These are phyloP conservation scores for Apophysomyces trapeziformis DNA, from an alignment of 371 early-diverging fungal genomes.

Conservation along the genomic window DNA sequence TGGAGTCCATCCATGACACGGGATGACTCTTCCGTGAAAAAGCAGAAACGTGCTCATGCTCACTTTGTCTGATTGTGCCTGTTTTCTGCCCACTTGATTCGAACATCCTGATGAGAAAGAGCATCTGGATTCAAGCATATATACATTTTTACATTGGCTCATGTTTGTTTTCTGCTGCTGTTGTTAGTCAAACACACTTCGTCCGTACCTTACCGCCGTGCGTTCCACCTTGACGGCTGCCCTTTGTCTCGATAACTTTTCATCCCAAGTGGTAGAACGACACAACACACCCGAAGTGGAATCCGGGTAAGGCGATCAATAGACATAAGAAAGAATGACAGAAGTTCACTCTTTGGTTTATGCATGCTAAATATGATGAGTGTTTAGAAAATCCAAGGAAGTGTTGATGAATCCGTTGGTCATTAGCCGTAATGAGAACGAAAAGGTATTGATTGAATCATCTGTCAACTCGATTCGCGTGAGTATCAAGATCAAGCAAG, in stretches of 20 bases:
- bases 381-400: slow-evolving; percentile 72
- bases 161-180: neutral
- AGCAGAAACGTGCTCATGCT: too few relatives aligned
- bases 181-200: slow-evolving; percentile 92
- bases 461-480: slow-evolving; percentile 95
- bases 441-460: slow-evolving; percentile 91
- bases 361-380: slow-evolving; percentile 7
- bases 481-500: slow-evolving; percentile 96
- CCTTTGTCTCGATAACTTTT: slow-evolving; percentile 95
- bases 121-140: neutral
- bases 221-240: slow-evolving; percentile 94
- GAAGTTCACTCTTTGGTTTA: neutral
- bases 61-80: too few relatives aligned
- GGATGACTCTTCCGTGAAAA: too few relatives aligned
- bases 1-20: too few relatives aligned
- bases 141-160: too few relatives aligned
- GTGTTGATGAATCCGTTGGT: slow-evolving; percentile 88
- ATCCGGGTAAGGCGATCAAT: slow-evolving; percentile 67
- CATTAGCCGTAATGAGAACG: slow-evolving; percentile 95
- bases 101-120: neutral
- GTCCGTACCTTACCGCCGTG: slow-evolving; percentile 95
- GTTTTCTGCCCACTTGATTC: too few relatives aligned
- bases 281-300: slow-evolving; percentile 99
- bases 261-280: slow-evolving; percentile 95
- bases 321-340: neutral